Evolutionary conservation across 805 yeast genomes (phyloP).

Genomic region (Sugiyamaella smithiae): DNA sequence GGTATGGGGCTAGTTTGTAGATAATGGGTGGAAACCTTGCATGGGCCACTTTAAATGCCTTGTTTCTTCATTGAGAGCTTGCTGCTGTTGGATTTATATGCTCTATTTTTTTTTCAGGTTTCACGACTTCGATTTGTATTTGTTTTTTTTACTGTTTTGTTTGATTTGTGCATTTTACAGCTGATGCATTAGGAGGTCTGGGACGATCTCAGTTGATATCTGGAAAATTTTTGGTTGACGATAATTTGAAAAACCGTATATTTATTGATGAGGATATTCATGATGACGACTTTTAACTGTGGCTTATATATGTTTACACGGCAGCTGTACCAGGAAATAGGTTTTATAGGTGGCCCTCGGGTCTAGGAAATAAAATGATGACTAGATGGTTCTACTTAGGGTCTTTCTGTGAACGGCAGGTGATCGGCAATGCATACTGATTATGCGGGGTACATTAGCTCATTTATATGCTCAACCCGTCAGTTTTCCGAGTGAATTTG

Average conservation of each 20-base stretch:
- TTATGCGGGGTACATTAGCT: not conserved
- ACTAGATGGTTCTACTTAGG: not conserved
- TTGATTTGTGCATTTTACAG: constrained; percentile 3
- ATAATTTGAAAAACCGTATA: too few species aligned
- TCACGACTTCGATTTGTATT: not conserved
- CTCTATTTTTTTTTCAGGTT: too few species aligned
- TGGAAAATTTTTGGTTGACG: too few species aligned
- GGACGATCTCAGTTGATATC: not conserved
- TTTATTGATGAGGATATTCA: constrained; percentile 6
- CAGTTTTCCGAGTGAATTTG: too few species aligned
- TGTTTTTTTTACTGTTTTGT: constrained; percentile 9
- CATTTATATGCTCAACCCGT: too few species aligned
- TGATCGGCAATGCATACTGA: not conserved
- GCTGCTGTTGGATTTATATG: constrained; percentile 4
- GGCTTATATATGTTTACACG: not conserved
- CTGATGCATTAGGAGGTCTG: not conserved
- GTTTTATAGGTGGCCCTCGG: not conserved
- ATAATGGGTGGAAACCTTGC: too few species aligned
- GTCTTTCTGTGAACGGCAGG: not conserved
- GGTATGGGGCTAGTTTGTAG: constrained; percentile 24
- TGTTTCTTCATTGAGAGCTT: too few species aligned
- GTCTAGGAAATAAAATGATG: not conserved
- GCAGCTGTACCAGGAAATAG: not conserved
- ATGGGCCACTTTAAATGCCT: too few species aligned
- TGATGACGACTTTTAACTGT: not conserved